Evolutionary conservation across 345 rosid species (phyloP).

Genomic region (Brassica nigra): DNA sequence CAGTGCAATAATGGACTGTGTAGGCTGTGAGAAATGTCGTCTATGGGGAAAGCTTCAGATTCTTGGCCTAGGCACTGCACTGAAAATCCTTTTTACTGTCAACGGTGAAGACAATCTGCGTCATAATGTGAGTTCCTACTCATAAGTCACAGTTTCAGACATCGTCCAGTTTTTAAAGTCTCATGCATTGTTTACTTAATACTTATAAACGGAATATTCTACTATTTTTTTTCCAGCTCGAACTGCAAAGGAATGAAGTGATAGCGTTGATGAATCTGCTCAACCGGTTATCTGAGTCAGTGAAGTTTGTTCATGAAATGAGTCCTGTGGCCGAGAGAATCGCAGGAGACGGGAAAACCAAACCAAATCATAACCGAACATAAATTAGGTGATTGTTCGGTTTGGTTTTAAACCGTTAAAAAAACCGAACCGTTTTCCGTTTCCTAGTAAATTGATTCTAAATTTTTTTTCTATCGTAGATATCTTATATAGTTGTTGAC

Average conservation of each 20-base stretch:
- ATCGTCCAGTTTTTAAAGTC: neutral
- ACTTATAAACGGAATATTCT: neutral
- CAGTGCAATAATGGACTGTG: conserved; percentile 96
- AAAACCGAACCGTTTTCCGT: neutral
- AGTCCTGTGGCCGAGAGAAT: conserved; percentile 51
- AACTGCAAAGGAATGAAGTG: conserved; percentile 76
- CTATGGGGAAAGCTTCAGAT: conserved; percentile 99
- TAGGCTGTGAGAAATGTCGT: conserved; percentile 97
- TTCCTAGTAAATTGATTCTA: neutral
- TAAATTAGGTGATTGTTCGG: neutral
- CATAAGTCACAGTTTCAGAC: conserved; percentile 1
- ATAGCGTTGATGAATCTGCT: conserved; percentile 79
- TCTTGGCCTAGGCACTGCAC: conserved; percentile 94
- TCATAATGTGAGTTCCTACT: conserved; percentile 56
- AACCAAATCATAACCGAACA: neutral
- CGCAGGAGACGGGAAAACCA: conserved; percentile 14
- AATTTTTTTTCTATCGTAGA: neutral
- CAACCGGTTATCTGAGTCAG: conserved; percentile 69
- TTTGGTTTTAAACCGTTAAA: neutral
- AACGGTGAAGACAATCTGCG: conserved; percentile 53
- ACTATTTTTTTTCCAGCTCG: conserved; percentile 46
- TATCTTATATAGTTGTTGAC: neutral
- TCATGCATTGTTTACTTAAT: neutral
- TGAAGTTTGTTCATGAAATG: conserved; percentile 60
- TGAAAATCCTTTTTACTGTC: conserved; percentile 84